These are phyloP conservation scores for Aurinia saxatilis DNA, from an alignment of 345 rosid species.

Conservation along the genomic window DNA sequence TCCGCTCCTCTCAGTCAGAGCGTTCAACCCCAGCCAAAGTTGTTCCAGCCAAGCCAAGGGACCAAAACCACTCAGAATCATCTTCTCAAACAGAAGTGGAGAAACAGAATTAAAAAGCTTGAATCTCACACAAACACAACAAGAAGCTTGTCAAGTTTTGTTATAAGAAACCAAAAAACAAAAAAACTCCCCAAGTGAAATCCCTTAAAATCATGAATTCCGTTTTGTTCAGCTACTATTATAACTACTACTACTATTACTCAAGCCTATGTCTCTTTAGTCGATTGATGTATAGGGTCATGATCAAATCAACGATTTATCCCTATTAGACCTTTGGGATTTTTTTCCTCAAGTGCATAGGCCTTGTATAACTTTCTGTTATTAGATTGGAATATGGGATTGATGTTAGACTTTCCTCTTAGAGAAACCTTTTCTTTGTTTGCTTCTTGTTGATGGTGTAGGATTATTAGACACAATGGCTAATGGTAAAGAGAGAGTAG, in stretches of 20 bases:
- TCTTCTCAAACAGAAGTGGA: constrained; percentile 24
- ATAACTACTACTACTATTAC: not conserved
- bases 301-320: constrained; percentile 23
- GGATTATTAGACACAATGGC: not conserved
- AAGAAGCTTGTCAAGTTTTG: constrained; percentile 22
- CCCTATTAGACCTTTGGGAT: constrained; percentile 20
- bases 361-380: constrained; percentile 22
- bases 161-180: constrained; percentile 8
- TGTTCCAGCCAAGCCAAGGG: constrained; percentile 51
- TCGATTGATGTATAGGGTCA: constrained; percentile 19
- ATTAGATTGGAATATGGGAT: constrained; percentile 13
- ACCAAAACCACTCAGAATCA: constrained; percentile 18
- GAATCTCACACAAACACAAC: constrained; percentile 8
- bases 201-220: constrained; percentile 11
- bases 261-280: constrained; percentile 9
- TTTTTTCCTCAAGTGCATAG: constrained; percentile 7
- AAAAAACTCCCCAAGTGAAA: not conserved
- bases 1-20: constrained; percentile 76
- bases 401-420: not conserved
- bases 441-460: not conserved
- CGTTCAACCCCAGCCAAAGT: constrained; percentile 78
- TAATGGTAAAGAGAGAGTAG: too few species aligned
- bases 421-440: not conserved
- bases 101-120: constrained; percentile 34
- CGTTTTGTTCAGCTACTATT: constrained; percentile 10